Conservation (phyloP, 371 early-diverging fungal genomes). For the Mortierella sp. region DNA sequence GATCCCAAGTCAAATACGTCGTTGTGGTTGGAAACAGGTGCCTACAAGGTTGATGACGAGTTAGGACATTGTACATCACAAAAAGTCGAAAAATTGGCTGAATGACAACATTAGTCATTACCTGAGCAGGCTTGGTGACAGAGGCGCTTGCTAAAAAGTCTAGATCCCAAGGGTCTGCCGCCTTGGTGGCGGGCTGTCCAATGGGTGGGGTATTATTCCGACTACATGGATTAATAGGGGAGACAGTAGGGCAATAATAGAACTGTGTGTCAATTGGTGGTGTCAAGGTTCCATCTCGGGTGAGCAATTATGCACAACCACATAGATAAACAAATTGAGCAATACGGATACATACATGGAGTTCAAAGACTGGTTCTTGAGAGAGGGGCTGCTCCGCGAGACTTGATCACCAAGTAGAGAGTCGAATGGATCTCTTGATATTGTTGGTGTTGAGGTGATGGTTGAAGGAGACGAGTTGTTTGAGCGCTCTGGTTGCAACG, state of each 20-base stretch:
- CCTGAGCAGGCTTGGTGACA: conserved; percentile 28
- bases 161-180: conserved; percentile 66
- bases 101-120: conserved; percentile 6
- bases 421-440: conserved; percentile 43
- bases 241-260: not conserved
- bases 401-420: conserved; percentile 42
- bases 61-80: not conserved
- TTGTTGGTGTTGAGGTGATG: not conserved
- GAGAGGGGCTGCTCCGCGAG: conserved; percentile 30
- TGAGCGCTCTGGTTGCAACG: conserved; percentile 47
- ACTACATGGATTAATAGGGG: conserved; percentile 21
- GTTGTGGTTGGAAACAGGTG: conserved; percentile 20
- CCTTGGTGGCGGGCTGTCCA: conserved; percentile 18
- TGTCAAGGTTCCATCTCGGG: not conserved
- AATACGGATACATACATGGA: conserved; percentile 60
- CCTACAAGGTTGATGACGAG: conserved; percentile 4
- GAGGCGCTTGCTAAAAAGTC: conserved; percentile 63
- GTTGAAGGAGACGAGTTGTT: conserved; percentile 33
- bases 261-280: not conserved
- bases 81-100: not conserved
- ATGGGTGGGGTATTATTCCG: conserved; percentile 47
- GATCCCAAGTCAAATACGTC: conserved; percentile 52
- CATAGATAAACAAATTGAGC: not conserved
- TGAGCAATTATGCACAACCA: not conserved
- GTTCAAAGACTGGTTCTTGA: conserved; percentile 59